Percentiles rank a stretch among this genome's conserved stretches.
Conservation (phyloP, 1,284 basidiomycete species). For the Cutaneotrichosporon mucoides region DNA sequence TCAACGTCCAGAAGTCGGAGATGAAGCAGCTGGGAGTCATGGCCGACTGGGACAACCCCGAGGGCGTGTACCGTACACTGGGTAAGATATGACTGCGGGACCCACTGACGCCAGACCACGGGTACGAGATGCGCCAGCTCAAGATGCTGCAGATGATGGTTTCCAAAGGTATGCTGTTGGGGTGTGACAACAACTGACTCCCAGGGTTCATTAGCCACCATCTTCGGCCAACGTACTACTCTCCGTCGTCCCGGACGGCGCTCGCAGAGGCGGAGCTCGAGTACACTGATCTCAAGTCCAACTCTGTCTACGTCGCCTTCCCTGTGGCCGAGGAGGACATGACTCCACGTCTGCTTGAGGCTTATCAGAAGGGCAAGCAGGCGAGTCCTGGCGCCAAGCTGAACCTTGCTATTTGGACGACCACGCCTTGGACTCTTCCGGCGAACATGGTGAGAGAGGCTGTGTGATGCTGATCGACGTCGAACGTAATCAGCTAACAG, state of each 20-base stretch:
- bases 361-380: conserved; percentile 17
- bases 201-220: conserved; percentile 66
- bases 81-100: conserved; percentile 55
- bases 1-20: conserved; percentile 72
- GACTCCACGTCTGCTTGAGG: conserved; percentile 28
- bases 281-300: conserved; percentile 84
- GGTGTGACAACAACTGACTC: too few relatives aligned
- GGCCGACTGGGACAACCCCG: conserved; percentile 75
- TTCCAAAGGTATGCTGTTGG: too few relatives aligned
- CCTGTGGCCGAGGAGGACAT: conserved; percentile 50
- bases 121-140: conserved; percentile 85
- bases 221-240: conserved; percentile 89
- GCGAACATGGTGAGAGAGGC: conserved; percentile 97
- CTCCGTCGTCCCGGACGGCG: conserved; percentile 89
- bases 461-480: too few relatives aligned
- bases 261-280: conserved; percentile 92
- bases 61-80: conserved; percentile 80
- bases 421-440: conserved; percentile 94
- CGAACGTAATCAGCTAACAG: too few relatives aligned
- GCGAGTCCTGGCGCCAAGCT: conserved; percentile 33
- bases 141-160: conserved; percentile 86
- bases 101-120: conserved; percentile 58
- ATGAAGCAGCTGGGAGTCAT: conserved; percentile 83
- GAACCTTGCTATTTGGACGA: conserved; percentile 89
- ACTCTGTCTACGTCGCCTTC: conserved; percentile 83